Conservation (phyloP, 2,329 filamentous ascomycete genomes). For the Helotiales sp. region DNA sequence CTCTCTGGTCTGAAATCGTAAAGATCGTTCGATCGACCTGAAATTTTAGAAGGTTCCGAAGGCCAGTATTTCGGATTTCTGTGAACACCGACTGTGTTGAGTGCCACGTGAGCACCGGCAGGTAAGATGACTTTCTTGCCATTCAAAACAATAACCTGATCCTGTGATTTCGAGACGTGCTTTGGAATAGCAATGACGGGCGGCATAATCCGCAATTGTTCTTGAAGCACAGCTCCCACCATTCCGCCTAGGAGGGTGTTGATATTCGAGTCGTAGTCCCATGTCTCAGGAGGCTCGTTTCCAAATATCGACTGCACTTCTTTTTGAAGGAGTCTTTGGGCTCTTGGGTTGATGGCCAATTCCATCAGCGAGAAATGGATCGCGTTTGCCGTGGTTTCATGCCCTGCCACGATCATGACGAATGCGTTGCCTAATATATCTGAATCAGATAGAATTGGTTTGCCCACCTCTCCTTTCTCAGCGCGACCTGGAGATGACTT, state of each 20-base stretch:
- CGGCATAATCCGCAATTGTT: constrained; percentile 74
- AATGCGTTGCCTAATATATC: constrained; percentile 78
- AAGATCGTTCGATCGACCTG: constrained; percentile 57
- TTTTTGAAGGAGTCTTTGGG: constrained; percentile 69
- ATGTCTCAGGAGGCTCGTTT: constrained; percentile 60
- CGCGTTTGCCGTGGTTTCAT: constrained; percentile 80
- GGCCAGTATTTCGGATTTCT: constrained; percentile 77
- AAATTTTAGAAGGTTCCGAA: constrained; percentile 47
- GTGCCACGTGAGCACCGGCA: constrained; percentile 56
- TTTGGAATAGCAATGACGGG: constrained; percentile 77
- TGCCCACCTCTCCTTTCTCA: constrained; percentile 57
- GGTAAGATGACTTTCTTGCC: constrained; percentile 65
- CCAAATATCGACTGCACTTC: constrained; percentile 72
- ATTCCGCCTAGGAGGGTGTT: constrained; percentile 70
- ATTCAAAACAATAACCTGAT: constrained; percentile 63
- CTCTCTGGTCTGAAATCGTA: constrained; percentile 74
- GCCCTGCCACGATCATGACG: constrained; percentile 72
- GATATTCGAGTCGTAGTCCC: constrained; percentile 73
- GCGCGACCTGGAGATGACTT: constrained; percentile 48
- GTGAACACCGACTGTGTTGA: constrained; percentile 63
- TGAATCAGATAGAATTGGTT: constrained; percentile 59
- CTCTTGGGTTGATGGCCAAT: constrained; percentile 67
- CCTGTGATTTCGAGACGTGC: constrained; percentile 52
- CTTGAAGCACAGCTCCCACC: constrained; percentile 77
- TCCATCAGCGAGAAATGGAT: constrained; percentile 73